Evolutionary conservation across 2,329 filamentous ascomycete species (phyloP), one percentile per base, ranked within the genome.

Genomic region (Coleophoma eucalyptorum): DNA sequence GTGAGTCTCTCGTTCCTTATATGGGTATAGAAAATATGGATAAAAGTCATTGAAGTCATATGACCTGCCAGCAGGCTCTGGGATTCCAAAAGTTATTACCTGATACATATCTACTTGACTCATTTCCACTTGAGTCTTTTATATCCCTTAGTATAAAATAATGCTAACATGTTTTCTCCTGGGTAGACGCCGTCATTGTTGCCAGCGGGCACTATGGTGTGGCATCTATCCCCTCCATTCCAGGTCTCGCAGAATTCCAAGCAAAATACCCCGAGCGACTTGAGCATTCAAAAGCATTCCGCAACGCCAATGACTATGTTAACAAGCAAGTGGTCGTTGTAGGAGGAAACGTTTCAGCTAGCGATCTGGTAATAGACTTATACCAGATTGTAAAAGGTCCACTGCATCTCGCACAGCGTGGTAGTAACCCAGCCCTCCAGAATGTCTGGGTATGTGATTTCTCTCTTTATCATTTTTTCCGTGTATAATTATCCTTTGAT

Each of bases 281-380:
- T 20, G 75, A 73, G 3, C 86, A 89, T 61, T 89, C 87, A 1
- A 93, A 91, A 63, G 80, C 79, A 55, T 93, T 89, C 60, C 79
- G 88, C 5, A 75, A 70, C 0, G 78, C 87, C 0, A 75, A 81
- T 11, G 60, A 71, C 1, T 91, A 82, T 16, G 11, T n/a, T 2
- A 38, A 47, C 20, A 26, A 40, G 37, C 37, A 19, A 8, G 37
- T 40, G n/a, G 37, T 40, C 8, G 37, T 15, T 6, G 37, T 40
- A 3, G 37, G 37, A 13, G 37, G 37, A n/a, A 40, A 40, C 15
- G 37, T 40, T 15, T 40, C 37, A 3, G 37, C 37, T 1, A 40
- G 37, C 37, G 37, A 40, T n/a, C 37, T 40, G 2, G 37, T 40
- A 40, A 40, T 40, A 11, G 37, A 40, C 13, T 19, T 40, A 16